Base-by-base conservation (phyloP, 805 yeast species). In the Suhomyces tanzawaensis region DNA sequence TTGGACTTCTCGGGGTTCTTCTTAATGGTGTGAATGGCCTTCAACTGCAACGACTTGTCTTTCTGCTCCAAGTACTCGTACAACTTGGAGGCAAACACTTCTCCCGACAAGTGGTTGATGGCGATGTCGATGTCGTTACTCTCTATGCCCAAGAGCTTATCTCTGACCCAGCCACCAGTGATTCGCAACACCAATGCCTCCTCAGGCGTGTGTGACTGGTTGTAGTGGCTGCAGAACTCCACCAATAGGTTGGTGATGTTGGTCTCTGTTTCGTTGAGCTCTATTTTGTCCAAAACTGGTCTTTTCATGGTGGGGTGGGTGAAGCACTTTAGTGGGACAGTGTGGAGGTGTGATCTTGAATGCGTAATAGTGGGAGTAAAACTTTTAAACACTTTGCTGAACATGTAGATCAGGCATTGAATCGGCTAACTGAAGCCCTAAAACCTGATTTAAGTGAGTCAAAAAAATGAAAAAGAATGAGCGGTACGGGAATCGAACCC, bases 81-180 rank as follows among this genome's bases (percentile, higher is more conserved):
- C 44, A 93, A 63, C 11, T 74, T 75, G 22, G 69, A 67, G 1
- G 95, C 96, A 63, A 93, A 91, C 23, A 79, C 80, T 52, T 85
- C 89, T 0, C 99, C 99, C 0, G 95, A 77, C 53, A 87, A 64
- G 38, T 71, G 71, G 59, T 93, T 89, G 33, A 93, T 79, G 5
- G 97, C 97, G 33, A 93, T 86, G 52, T 93, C 99, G 21, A 93
- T 69, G 58, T 93, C 99, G 54, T 91, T 81, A 29, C 91, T 81
- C 16, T 77, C 79, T 32, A 74, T 72, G 0, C 95, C 95, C 21
- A 93, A 66, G 19, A 93, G 66, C 62, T 93, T 93, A 60, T 93
- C 99, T 50, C 99, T 74, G 2, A 93, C 99, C 99, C 99, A 91
- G 0, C 99, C 99, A 24, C 99, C 99, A 0, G 97, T 90, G 48